Evolutionary conservation across 164 flowering plant species (phyloP).

Genomic region (Aristolochia californica): DNA sequence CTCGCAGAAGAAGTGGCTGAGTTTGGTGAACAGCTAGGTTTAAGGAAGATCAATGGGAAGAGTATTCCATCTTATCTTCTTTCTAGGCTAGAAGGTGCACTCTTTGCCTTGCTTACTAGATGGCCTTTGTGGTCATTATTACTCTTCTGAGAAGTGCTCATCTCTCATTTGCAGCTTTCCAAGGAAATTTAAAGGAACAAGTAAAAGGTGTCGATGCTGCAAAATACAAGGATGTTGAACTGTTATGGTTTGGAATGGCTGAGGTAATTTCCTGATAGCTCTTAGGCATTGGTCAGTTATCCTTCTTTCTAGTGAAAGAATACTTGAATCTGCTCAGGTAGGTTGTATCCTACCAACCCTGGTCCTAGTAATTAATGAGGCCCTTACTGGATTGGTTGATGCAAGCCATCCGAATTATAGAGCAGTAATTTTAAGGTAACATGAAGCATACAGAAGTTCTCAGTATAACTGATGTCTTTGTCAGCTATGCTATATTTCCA

Average conservation of each 20-base stretch:
- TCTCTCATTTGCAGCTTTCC: conserved; percentile 35
- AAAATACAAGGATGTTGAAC: conserved; percentile 56
- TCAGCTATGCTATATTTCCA: too few relatives aligned
- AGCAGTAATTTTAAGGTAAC: too few relatives aligned
- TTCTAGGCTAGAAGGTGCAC: conserved; percentile 59
- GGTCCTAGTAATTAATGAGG: too few relatives aligned
- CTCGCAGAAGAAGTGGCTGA: conserved; percentile 80
- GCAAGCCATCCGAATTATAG: too few relatives aligned
- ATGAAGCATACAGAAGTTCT: too few relatives aligned
- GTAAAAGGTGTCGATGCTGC: conserved; percentile 62
- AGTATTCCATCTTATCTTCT: conserved; percentile 80
- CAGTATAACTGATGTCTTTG: too few relatives aligned
- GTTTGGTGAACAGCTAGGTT: conserved; percentile 39
- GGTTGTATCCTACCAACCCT: too few relatives aligned
- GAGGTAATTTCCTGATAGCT: conserved; percentile 38
- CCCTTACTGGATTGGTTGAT: too few relatives aligned
- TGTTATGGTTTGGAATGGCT: conserved; percentile 85
- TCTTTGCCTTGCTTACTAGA: neutral
- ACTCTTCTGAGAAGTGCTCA: neutral
- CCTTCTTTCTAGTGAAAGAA: neutral
- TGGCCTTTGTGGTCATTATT: neutral
- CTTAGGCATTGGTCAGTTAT: neutral
- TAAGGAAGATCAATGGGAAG: conserved; percentile 83
- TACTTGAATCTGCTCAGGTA: neutral
- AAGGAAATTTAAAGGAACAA: conserved; percentile 49